Base-by-base conservation (phyloP, 1,284 basidiomycete genomes). In the Pisolithus thermaeus region DNA sequence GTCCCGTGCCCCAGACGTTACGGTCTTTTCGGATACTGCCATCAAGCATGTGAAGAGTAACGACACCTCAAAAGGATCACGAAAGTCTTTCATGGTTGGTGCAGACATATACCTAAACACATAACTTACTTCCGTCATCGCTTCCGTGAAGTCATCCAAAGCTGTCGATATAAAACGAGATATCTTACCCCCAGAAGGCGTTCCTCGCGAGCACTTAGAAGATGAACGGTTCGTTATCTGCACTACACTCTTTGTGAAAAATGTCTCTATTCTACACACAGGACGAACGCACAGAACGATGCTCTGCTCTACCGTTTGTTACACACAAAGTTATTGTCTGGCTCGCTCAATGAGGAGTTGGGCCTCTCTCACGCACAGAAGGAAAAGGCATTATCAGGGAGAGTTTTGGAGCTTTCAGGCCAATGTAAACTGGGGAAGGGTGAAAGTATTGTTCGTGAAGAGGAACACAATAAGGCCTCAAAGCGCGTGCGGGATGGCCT, bases 311-410 rank as follows among this genome's bases (percentile, higher is more conserved):
- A 90, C 64, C 82, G 79, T 47, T 73, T 91, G 8, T 77, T 91
- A 8, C 89, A 91, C 61, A 90, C 88, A 0, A 77, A 83, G 59
- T 69, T 91, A 5, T 71, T 91, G 3, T 85, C 88, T 12, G 86
- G 84, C 7, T 87, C 85, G 8, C 65, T 84, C 5, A 77, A 81
- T 60, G 68, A 77, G 3, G 81, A 84, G 4, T 69, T 88, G 9
- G 65, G 81, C 52, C 60, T 87, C 44, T 77, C 77, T 20, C 76
- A 83, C 38, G 84, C 84, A 11, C 76, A 87, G 57, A 78, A 79
- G 38, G 78, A 78, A 39, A 88, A 82, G 63, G 87, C 86, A 1
- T 62, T 91, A 36, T 80, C 81, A 38, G 88, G 89, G 83, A n/a
- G 88, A 45, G 72, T 91, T 22, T 63, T 87, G 39, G 88, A 91